Evolutionary conservation across 495 filamentous ascomycete species (phyloP).

Genomic region (Penicillium dipodomyicola): DNA sequence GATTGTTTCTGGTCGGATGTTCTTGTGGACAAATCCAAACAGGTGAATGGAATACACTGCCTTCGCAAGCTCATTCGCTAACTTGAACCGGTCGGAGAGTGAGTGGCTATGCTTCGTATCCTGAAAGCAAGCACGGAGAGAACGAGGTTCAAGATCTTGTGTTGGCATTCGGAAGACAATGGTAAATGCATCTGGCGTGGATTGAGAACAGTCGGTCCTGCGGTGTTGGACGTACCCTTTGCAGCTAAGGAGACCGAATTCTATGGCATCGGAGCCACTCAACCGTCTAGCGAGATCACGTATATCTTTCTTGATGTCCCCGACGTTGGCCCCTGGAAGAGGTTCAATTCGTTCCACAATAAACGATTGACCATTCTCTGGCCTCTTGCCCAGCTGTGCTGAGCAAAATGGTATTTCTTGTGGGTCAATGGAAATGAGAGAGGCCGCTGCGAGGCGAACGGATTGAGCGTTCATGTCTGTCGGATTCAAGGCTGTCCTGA

Average conservation of each 20-base stretch:
- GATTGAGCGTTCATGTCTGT: background rate
- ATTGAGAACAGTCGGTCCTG: background rate
- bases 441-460: background rate
- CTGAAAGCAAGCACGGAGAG: slow-evolving; percentile 25
- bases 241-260: slow-evolving; percentile 51
- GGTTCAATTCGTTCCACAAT: background rate
- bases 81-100: slow-evolving; percentile 22
- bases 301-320: background rate
- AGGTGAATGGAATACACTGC: slow-evolving; percentile 43
- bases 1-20: slow-evolving; percentile 44
- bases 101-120: slow-evolving; percentile 4
- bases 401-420: background rate
- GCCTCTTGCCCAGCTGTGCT: background rate
- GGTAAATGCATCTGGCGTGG: slow-evolving; percentile 14
- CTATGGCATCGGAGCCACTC: background rate
- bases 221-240: slow-evolving; percentile 28
- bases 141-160: slow-evolving; percentile 14
- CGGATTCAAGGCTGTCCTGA: background rate
- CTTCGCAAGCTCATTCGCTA: slow-evolving; percentile 35
- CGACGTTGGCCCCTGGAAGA: background rate
- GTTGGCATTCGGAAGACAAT: slow-evolving; percentile 16
- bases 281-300: slow-evolving; percentile 5
- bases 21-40: slow-evolving; percentile 46
- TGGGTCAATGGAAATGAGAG: background rate
- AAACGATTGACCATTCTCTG: background rate